A percentile compares a stretch with the other conserved stretches of the same genome.
Evolutionary conservation across 345 rosid genomes (phyloP).

Genomic region (Pistacia atlantica): DNA sequence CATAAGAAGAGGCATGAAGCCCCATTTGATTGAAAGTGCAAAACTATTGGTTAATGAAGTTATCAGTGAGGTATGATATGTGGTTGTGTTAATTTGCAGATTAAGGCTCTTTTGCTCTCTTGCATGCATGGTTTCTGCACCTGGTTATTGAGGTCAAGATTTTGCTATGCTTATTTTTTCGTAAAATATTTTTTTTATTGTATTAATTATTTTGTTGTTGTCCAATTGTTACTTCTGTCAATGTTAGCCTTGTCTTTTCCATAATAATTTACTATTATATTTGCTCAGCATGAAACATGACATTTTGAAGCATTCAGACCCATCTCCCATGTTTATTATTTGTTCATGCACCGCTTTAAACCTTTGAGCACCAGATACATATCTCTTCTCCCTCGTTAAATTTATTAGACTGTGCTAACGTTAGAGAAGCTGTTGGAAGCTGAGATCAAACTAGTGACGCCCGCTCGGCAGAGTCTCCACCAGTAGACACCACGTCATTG

Average conservation of each 20-base stretch:
- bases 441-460: too few species aligned
- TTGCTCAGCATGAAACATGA: not conserved
- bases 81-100: constrained; percentile 34
- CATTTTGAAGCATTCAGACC: too few species aligned
- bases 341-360: too few species aligned
- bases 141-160: not conserved
- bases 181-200: not conserved
- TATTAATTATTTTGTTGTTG: not conserved
- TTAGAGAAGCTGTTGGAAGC: too few species aligned
- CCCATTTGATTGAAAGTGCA: constrained; percentile 61
- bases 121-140: not conserved
- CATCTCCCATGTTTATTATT: too few species aligned
- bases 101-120: constrained; percentile 12
- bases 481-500: too few species aligned
- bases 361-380: too few species aligned
- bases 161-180: not conserved
- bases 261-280: not conserved
- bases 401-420: too few species aligned
- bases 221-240: not conserved
- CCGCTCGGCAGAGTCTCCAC: too few species aligned
- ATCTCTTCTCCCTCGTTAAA: too few species aligned
- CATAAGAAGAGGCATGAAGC: too few species aligned
- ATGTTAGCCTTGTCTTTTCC: not conserved
- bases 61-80: constrained; percentile 87
- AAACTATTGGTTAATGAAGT: constrained; percentile 90